A percentile compares a stretch with the other conserved stretches of the same genome.
Evolutionary conservation across 202 grass and related monocot genomes (phyloP).

Genomic region (Setaria viridis): DNA sequence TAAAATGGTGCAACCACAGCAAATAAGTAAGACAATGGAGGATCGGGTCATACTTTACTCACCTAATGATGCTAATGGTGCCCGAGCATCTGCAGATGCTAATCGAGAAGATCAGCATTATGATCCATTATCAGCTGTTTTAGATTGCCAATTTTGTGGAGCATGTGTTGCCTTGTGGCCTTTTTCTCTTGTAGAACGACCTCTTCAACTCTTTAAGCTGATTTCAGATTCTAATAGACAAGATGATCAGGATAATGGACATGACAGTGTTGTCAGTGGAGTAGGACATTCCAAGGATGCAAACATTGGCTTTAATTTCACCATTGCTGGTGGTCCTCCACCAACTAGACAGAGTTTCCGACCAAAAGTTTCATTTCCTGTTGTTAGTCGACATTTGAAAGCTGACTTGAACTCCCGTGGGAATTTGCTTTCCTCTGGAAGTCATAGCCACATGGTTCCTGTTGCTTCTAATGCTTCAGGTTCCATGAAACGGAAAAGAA

Average conservation of each 20-base stretch:
- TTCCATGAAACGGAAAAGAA: conserved; percentile 81
- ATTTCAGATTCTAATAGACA: conserved; percentile 60
- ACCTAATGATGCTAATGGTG: conserved; percentile 54
- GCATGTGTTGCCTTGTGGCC: conserved; percentile 92
- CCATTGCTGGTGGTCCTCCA: conserved; percentile 88
- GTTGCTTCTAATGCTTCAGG: conserved; percentile 45
- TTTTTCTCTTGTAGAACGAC: conserved; percentile 67
- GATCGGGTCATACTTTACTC: conserved; percentile 60
- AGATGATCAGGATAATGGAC: conserved; percentile 58
- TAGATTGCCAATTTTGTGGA: conserved; percentile 96
- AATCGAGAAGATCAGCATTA: conserved; percentile 53
- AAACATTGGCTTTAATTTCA: conserved; percentile 77
- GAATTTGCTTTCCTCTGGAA: conserved; percentile 48
- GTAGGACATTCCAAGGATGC: conserved; percentile 51
- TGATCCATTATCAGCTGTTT: conserved; percentile 84
- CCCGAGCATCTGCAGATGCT: conserved; percentile 40
- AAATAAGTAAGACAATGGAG: conserved; percentile 48
- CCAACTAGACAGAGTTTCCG: conserved; percentile 82
- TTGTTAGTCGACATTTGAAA: conserved; percentile 88
- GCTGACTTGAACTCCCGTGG: conserved; percentile 55
- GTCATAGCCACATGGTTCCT: conserved; percentile 41
- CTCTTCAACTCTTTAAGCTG: conserved; percentile 83
- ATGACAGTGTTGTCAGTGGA: conserved; percentile 42
- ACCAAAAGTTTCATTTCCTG: conserved; percentile 86
- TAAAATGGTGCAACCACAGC: conserved; percentile 52